Percentiles rank a stretch among this genome's conserved stretches.
These are phyloP conservation scores for Cladobotryum mycophilum DNA, from an alignment of 2,329 filamentous ascomycete species.

Conservation along the genomic window DNA sequence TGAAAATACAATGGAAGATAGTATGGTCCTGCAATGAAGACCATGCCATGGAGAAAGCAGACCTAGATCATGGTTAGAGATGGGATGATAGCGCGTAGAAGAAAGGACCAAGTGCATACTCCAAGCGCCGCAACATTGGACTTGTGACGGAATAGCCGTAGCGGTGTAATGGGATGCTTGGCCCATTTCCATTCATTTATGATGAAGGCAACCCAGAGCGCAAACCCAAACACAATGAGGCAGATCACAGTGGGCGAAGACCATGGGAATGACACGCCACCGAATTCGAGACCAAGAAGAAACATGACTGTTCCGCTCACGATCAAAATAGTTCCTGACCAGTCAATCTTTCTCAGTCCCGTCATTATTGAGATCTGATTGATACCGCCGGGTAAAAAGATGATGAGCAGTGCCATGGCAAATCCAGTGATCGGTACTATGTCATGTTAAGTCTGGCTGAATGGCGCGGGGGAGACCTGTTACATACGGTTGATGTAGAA, in stretches of 20 bases:
- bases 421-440: constrained; percentile 42
- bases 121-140: no score
- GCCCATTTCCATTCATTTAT: constrained; percentile 59
- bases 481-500: no score
- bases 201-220: constrained; percentile 46
- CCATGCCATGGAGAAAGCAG: constrained; percentile 42
- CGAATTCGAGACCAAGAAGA: constrained; percentile 63
- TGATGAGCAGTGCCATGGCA: constrained; percentile 41
- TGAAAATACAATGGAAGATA: constrained; percentile 72
- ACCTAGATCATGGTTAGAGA: constrained; percentile 50
- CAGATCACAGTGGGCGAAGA: constrained; percentile 54
- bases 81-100: constrained; percentile 22
- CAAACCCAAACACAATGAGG: constrained; percentile 53
- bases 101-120: no score
- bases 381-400: constrained; percentile 61
- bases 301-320: constrained; percentile 63
- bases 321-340: constrained; percentile 55
- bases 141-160: no score
- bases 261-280: constrained; percentile 59
- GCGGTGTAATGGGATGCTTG: constrained; percentile 58
- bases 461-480: not conserved
- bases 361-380: constrained; percentile 56
- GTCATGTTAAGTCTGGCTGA: not conserved
- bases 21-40: constrained; percentile 61
- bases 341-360: constrained; percentile 57